A percentile compares a stretch with the other conserved stretches of the same genome.
These are phyloP conservation scores for Podaxis carcinomalis DNA, from an alignment of 768 basidiomycete species.

Conservation along the genomic window DNA sequence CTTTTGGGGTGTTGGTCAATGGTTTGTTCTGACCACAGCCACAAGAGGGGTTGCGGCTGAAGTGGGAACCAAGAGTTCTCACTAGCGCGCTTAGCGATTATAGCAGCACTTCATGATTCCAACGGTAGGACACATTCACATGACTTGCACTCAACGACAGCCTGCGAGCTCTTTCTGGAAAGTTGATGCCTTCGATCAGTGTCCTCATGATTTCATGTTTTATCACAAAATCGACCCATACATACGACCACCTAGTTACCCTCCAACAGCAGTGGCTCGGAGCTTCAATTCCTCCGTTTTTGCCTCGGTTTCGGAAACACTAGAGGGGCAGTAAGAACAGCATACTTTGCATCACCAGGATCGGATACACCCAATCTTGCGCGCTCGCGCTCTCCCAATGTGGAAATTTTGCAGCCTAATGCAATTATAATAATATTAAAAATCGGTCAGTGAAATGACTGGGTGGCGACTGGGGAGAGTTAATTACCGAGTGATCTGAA, in stretches of 20 bases:
- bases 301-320: conserved; percentile 69
- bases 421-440: background rate
- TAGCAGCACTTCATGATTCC: background rate
- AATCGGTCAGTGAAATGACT: conserved; percentile 36
- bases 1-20: too few species aligned
- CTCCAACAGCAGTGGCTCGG: background rate
- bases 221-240: background rate
- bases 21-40: too few species aligned
- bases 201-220: background rate
- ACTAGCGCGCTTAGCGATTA: background rate
- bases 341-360: conserved; percentile 61
- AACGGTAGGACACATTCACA: background rate
- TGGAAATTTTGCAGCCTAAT: conserved; percentile 68
- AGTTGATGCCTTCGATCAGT: background rate
- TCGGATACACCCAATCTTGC: conserved; percentile 65
- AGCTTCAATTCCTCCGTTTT: conserved; percentile 27
- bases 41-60: too few species aligned
- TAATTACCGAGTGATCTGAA: conserved; percentile 70
- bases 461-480: background rate
- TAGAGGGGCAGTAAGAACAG: conserved; percentile 71
- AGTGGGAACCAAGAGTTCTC: too few species aligned
- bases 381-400: conserved; percentile 57
- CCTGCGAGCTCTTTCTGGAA: background rate
- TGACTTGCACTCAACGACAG: background rate
- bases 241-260: background rate